Conservation (phyloP, 164 flowering plant species). For the Brasenia schreberi region DNA sequence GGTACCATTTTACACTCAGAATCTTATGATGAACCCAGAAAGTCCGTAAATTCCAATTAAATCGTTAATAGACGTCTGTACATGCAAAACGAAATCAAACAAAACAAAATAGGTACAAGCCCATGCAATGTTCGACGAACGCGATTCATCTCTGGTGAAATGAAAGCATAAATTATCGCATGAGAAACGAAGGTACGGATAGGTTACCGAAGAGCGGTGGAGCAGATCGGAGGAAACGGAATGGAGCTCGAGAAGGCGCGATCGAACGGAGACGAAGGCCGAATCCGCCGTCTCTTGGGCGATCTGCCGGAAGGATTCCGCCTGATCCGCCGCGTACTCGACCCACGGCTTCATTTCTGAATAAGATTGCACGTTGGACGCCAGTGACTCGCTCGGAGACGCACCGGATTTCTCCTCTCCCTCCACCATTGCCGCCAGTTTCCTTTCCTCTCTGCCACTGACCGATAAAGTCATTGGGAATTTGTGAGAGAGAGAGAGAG, state of each 20-base stretch:
- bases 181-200: not conserved
- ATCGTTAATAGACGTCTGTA: too few species aligned
- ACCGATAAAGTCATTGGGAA: not conserved
- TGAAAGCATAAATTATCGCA: not conserved
- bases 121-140: not conserved
- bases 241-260: slow-evolving; percentile 52
- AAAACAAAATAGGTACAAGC: slow-evolving; percentile 14
- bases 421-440: slow-evolving; percentile 7
- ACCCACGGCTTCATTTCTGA: slow-evolving; percentile 33
- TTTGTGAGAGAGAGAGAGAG: too few species aligned
- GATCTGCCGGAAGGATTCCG: slow-evolving; percentile 27
- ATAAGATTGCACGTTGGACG: not conserved
- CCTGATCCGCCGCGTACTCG: slow-evolving; percentile 58
- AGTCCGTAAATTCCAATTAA: too few species aligned
- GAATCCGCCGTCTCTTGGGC: slow-evolving; percentile 34
- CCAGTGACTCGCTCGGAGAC: not conserved
- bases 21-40: too few species aligned
- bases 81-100: too few species aligned
- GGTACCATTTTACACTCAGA: too few species aligned
- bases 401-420: slow-evolving; percentile 5
- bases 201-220: slow-evolving; percentile 43
- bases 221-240: slow-evolving; percentile 60
- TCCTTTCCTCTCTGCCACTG: not conserved
- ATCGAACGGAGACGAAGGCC: slow-evolving; percentile 25
- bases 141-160: not conserved